phyloP scores from a whole-genome alignment of 768 basidiomycete species.

The Erythrobasidium yunnanense region DNA sequence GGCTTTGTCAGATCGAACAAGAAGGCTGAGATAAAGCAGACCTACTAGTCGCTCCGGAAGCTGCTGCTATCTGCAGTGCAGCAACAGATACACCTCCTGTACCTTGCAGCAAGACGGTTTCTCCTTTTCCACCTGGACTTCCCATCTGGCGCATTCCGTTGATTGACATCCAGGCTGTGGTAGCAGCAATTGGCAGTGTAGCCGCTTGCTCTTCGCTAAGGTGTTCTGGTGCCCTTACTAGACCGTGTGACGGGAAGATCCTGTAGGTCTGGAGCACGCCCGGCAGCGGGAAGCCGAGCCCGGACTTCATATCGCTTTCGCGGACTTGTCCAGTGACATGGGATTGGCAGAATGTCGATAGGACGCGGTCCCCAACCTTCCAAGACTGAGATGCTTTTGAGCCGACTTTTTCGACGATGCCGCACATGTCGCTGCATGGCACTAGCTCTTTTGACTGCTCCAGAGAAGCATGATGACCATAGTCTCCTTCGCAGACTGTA shows the following conservation, averaged over 20 bases:
- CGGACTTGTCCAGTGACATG: neutral
- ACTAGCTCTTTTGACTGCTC: neutral
- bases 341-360: neutral
- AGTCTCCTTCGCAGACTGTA: neutral
- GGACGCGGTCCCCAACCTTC: neutral
- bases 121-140: neutral
- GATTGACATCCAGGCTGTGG: conserved; percentile 3
- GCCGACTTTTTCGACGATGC: neutral
- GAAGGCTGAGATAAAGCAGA: neutral
- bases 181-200: neutral
- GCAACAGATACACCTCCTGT: conserved; percentile 11
- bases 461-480: neutral
- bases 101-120: neutral
- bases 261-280: neutral
- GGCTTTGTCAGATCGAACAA: too few relatives aligned
- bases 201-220: neutral
- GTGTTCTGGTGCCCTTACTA: neutral
- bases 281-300: neutral
- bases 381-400: neutral
- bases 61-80: conserved; percentile 8
- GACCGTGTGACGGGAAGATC: neutral
- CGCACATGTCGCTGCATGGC: neutral
- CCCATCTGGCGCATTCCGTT: neutral
- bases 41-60: neutral
- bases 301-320: neutral